These are phyloP conservation scores for Backusella luteola DNA, from an alignment of 192 early-diverging fungal species.

Conservation along the genomic window DNA sequence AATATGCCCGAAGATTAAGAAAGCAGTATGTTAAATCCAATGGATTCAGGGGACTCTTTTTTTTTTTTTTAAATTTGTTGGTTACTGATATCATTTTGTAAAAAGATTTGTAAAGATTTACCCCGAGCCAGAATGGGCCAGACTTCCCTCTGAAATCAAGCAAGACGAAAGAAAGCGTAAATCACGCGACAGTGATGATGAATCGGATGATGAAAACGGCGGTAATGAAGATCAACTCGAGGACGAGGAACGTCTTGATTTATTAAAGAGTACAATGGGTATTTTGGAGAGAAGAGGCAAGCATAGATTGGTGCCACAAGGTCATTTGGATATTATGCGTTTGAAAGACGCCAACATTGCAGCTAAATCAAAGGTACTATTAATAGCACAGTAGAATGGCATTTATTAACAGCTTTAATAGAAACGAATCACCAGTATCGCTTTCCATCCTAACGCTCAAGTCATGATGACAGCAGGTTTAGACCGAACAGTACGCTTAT, in stretches of 20 bases:
- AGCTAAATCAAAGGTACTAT: constrained; percentile 10
- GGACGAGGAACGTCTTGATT: constrained; percentile 44
- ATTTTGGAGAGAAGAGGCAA: constrained; percentile 37
- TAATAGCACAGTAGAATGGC: constrained; percentile 23
- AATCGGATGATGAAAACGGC: constrained; percentile 47
- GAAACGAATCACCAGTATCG: constrained; percentile 61
- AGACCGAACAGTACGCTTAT: constrained; percentile 86
- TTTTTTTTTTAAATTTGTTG: background rate
- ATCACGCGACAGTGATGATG: constrained; percentile 24
- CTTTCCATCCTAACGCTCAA: constrained; percentile 89
- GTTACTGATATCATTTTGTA: background rate
- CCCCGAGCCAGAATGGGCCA: constrained; percentile 85
- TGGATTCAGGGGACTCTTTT: too few relatives aligned
- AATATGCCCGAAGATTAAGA: constrained; percentile 83
- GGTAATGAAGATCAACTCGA: constrained; percentile 33
- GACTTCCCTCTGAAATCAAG: constrained; percentile 50
- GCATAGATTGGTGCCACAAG: constrained; percentile 42
- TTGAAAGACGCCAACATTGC: constrained; percentile 78
- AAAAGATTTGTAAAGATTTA: constrained; percentile 76
- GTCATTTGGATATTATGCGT: constrained; percentile 60
- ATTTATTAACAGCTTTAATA: constrained; percentile 31
- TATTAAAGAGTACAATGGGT: constrained; percentile 44
- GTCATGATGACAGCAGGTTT: constrained; percentile 87
- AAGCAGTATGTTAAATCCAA: constrained; percentile 59
- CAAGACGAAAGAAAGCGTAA: constrained; percentile 30